A percentile compares a stretch with the other conserved stretches of the same genome.
Evolutionary conservation across 331 rosid species (phyloP).

Genomic region (Saraca asoca): DNA sequence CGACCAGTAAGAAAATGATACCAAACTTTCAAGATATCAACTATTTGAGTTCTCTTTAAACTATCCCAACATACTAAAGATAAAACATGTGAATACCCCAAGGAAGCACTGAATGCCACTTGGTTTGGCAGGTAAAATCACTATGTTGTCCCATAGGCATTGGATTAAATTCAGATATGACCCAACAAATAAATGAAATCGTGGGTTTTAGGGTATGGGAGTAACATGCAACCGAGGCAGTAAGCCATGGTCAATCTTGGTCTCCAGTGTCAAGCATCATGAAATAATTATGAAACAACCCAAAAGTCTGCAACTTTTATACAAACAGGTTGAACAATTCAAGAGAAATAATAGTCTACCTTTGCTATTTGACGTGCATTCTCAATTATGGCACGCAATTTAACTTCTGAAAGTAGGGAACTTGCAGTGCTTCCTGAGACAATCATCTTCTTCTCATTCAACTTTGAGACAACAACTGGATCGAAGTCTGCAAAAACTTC

Average conservation of each 20-base stretch:
- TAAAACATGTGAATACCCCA: conserved; percentile 2
- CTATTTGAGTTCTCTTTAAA: conserved; percentile 17
- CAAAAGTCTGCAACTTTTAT: conserved; percentile 27
- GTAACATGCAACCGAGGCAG: conserved; percentile 1
- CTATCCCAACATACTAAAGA: conserved; percentile 17
- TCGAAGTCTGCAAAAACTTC: conserved; percentile 77
- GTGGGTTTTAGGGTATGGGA: conserved; percentile 17
- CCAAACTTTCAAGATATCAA: conserved; percentile 32
- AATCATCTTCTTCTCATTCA: conserved; percentile 68
- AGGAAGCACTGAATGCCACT: conserved; percentile 17
- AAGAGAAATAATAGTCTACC: conserved; percentile 53
- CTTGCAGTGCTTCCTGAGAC: conserved; percentile 63
- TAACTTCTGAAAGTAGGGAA: conserved; percentile 68
- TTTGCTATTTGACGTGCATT: conserved; percentile 67
- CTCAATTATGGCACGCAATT: conserved; percentile 66
- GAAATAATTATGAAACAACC: conserved; percentile 28
- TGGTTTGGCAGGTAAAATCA: conserved; percentile 19
- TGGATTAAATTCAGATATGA: conserved; percentile 11
- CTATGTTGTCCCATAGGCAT: conserved; percentile 21
- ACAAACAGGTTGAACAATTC: conserved; percentile 10
- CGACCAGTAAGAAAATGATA: neutral
- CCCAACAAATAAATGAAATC: conserved; percentile 13
- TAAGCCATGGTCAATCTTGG: neutral
- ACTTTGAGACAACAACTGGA: conserved; percentile 62
- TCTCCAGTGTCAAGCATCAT: too few species aligned